Conservation (phyloP, 148 eudicot genomes). For the Camellia lanceoleosa region DNA sequence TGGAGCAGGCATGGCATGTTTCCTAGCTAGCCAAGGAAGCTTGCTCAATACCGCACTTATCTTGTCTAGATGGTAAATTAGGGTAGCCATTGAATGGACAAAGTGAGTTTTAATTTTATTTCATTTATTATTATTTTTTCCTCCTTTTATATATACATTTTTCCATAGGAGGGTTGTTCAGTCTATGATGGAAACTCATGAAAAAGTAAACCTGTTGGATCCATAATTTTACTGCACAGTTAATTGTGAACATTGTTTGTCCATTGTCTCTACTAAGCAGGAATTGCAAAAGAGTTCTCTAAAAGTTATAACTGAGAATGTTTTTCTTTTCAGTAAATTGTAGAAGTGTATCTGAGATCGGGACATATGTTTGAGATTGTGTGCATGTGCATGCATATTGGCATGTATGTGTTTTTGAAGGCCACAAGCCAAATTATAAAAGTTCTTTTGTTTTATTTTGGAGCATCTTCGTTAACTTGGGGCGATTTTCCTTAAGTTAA, state of each 20-base stretch:
- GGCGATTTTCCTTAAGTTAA: background rate
- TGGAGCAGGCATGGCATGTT: background rate
- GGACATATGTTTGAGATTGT: background rate
- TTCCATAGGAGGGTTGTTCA: background rate
- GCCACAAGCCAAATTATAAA: background rate
- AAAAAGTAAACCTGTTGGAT: background rate
- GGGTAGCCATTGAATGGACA: background rate
- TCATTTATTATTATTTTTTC: background rate
- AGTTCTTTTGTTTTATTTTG: background rate
- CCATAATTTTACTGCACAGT: background rate
- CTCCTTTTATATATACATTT: background rate
- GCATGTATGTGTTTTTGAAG: background rate
- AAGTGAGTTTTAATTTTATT: background rate
- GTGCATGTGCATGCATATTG: background rate
- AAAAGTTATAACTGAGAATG: background rate
- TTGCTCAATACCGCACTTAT: background rate
- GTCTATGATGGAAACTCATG: background rate
- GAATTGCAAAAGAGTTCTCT: background rate
- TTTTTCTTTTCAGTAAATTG: background rate
- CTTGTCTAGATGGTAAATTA: background rate
- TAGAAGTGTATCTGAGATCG: background rate
- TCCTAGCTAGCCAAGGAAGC: background rate
- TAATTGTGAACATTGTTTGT: conserved; percentile 2
- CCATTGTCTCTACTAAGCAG: background rate
- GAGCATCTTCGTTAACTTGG: background rate